Base-by-base conservation (phyloP, 2,329 filamentous ascomycete species). In the Triangularia verruculosa region DNA sequence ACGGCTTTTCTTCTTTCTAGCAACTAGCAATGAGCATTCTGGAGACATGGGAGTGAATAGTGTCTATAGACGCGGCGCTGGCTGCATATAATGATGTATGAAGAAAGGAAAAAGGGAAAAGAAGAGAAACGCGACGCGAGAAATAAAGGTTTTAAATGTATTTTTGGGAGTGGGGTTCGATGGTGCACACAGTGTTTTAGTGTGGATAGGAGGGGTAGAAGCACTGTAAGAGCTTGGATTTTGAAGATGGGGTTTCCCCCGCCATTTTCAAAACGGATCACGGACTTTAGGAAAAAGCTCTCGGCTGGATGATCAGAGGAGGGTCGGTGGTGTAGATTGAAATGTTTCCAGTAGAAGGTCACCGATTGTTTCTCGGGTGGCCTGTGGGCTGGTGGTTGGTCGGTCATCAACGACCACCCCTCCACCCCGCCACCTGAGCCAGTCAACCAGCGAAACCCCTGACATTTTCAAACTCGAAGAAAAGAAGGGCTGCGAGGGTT, bases 11-110 rank as follows among this genome's bases (percentile, higher is more conserved):
- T 34, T 63, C 32, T n/a, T 66, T 71, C 68, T 71, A 39, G 69
- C 67, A 71, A 70, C 69, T 61, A 67, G 69, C 64, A 56, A 63
- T 61, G 65, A 70, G 64, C 64, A 68, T 69, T 69, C 66, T 59
- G 28, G 62, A 67, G 67, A 67, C 63, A 70, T 62, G 63, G 65
- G 17, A 59, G 65, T 57, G 28, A 20, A 22, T 34, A 57, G 27
- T 67, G 70, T 71, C 69, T 69, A 61, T 70, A 66, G 70, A 71
- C 66, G 67, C 69, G 62, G 67, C 63, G 69, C 68, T 67, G 65
- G 68, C 64, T 71, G 70, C 70, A 52, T 63, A 13, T 57, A n/a
- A n/a, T 57, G 59, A 69, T 70, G 67, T 69, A 59, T 67, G 64
- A 51, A 57, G 63, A 63, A n/a, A 64, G 43, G 59, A 39, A 59